phyloP scores from a whole-genome alignment of 1,139 yeast genomes.

The Suhomyces choctaworum region DNA sequence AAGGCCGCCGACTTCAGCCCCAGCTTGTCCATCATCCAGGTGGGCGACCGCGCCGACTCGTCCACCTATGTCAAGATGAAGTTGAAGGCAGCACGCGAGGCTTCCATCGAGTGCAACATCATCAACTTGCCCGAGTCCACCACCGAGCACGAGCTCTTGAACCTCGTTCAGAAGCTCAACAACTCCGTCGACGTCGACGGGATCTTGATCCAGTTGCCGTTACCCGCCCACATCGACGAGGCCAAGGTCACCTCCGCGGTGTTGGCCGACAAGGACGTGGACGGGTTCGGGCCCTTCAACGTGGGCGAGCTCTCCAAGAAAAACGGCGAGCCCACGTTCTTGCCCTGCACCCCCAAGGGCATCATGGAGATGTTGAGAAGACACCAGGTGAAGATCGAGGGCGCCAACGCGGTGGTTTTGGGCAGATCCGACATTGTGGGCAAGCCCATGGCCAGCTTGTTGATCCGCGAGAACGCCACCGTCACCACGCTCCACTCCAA shows the following conservation, averaged over 20 bases:
- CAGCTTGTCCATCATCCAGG: slow-evolving; percentile 79
- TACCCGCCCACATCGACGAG: slow-evolving; percentile 83
- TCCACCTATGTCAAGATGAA: slow-evolving; percentile 95
- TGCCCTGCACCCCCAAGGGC: slow-evolving; percentile 98
- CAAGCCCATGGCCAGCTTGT: slow-evolving; percentile 72
- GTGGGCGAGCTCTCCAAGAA: slow-evolving; percentile 91
- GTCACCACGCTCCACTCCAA: slow-evolving; percentile 81
- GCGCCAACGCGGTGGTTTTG: slow-evolving; percentile 75
- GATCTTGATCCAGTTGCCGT: slow-evolving; percentile 85
- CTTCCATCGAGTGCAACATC: slow-evolving; percentile 71
- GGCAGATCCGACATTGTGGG: slow-evolving; percentile 87
- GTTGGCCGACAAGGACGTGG: slow-evolving; percentile 82
- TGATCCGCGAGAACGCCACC: slow-evolving; percentile 72
- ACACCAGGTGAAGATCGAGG: slow-evolving; percentile 62
- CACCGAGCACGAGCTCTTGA: slow-evolving; percentile 59
- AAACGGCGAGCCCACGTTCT: slow-evolving; percentile 79
- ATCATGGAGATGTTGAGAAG: slow-evolving; percentile 73
- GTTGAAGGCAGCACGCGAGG: slow-evolving; percentile 85
- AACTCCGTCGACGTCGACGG: slow-evolving; percentile 76
- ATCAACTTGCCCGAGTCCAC: slow-evolving; percentile 64
- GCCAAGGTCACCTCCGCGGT: slow-evolving; percentile 77
- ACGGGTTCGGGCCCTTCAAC: slow-evolving; percentile 89
- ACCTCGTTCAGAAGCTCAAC: slow-evolving; percentile 63
- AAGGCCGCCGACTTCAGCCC: slow-evolving; percentile 69
- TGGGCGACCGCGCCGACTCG: slow-evolving; percentile 88